These are phyloP conservation scores for Sungouiella thailandica DNA, from an alignment of 805 yeast species.

Conservation along the genomic window DNA sequence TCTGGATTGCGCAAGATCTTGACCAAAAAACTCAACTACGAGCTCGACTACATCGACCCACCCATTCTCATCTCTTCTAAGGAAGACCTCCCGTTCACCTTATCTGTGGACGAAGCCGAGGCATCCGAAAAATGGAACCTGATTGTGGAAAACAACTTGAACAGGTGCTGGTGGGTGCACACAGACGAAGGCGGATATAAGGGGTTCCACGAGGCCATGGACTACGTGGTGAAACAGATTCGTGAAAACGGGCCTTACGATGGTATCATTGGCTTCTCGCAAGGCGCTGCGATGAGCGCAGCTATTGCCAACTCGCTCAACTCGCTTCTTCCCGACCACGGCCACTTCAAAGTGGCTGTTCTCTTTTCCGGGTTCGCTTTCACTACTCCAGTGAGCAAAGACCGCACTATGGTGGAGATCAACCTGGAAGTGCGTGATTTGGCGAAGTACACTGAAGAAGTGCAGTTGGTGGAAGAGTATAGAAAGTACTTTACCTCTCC, in stretches of 20 bases:
- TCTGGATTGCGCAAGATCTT: conserved; percentile 27
- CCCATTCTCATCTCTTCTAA: conserved; percentile 19
- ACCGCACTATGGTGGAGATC: conserved; percentile 13
- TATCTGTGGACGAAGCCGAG: conserved; percentile 24
- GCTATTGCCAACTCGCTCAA: conserved; percentile 22
- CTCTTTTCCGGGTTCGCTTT: conserved; percentile 35
- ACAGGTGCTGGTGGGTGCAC: conserved; percentile 37
- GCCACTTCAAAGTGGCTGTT: conserved; percentile 23
- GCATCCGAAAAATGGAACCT: conserved; percentile 25
- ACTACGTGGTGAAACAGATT: conserved; percentile 23
- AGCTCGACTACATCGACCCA: conserved; percentile 33
- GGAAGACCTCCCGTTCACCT: conserved; percentile 25
- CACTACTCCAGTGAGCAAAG: conserved; percentile 18
- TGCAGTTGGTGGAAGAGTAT: conserved; percentile 16
- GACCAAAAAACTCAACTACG: conserved; percentile 21
- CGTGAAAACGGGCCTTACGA: conserved; percentile 36
- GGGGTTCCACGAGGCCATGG: conserved; percentile 26
- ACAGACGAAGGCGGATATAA: conserved; percentile 16
- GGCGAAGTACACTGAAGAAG: conserved; percentile 17
- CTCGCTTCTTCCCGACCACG: conserved; percentile 19
- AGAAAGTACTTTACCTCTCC: conserved; percentile 17
- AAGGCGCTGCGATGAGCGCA: conserved; percentile 38
- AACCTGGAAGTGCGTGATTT: conserved; percentile 20
- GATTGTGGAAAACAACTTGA: conserved; percentile 22
- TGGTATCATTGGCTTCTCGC: conserved; percentile 40